These are phyloP conservation scores for Penicillium crystallinum DNA, from an alignment of 495 filamentous ascomycete species.

Conservation along the genomic window DNA sequence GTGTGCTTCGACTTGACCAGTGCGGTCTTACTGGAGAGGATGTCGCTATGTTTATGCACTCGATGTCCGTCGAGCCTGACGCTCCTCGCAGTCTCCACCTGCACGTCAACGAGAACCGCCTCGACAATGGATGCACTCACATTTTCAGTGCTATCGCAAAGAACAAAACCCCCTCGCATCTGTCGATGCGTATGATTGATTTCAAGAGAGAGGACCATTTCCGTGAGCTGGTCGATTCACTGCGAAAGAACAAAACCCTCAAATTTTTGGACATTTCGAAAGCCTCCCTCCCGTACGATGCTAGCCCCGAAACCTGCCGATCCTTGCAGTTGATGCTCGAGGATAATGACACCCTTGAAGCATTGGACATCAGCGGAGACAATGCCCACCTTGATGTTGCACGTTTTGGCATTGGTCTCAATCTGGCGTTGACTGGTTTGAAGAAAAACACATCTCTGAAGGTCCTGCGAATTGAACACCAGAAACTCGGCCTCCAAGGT, in stretches of 20 bases:
- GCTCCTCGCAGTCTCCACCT: slow-evolving; percentile 65
- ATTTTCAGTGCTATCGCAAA: slow-evolving; percentile 64
- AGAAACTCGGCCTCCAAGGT: slow-evolving; percentile 60
- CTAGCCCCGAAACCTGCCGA: slow-evolving; percentile 66
- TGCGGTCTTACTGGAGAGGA: slow-evolving; percentile 74
- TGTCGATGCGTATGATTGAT: slow-evolving; percentile 83
- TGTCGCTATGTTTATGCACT: slow-evolving; percentile 71
- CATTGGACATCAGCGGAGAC: slow-evolving; percentile 84
- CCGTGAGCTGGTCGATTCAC: slow-evolving; percentile 63
- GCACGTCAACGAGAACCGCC: slow-evolving; percentile 72
- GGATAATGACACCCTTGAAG: slow-evolving; percentile 68
- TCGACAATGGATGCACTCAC: slow-evolving; percentile 65
- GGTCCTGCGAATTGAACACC: slow-evolving; percentile 69
- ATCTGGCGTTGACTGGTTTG: slow-evolving; percentile 69
- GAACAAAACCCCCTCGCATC: slow-evolving; percentile 59
- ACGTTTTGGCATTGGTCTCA: slow-evolving; percentile 76
- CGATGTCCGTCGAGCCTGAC: slow-evolving; percentile 53
- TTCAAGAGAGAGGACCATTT: slow-evolving; percentile 75
- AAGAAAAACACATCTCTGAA: slow-evolving; percentile 69
- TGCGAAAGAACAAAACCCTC: slow-evolving; percentile 69
- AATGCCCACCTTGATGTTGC: slow-evolving; percentile 82
- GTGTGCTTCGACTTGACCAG: slow-evolving; percentile 67
- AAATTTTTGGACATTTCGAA: slow-evolving; percentile 82
- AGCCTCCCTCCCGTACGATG: slow-evolving; percentile 75
- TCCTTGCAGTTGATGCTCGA: slow-evolving; percentile 72